Evolutionary conservation across 2,329 filamentous ascomycete genomes (phyloP).

Genomic region (Penicillium sp.): DNA sequence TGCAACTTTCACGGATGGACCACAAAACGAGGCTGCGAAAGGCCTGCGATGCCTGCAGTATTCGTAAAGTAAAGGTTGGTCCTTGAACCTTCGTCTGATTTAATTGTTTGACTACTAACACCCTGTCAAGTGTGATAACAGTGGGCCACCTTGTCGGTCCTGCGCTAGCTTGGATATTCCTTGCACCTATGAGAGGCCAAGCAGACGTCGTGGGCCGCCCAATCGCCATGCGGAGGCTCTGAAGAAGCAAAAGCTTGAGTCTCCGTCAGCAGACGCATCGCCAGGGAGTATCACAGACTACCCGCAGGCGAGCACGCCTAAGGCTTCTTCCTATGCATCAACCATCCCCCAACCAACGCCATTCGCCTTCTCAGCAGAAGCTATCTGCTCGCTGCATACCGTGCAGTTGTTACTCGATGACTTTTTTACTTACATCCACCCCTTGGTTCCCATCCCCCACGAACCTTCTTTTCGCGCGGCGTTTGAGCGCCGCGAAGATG

Average conservation of each 20-base stretch:
- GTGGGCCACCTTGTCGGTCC: constrained; percentile 69
- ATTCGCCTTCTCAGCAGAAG: constrained; percentile 56
- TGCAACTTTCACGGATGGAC: constrained; percentile 40
- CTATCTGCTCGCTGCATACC: constrained; percentile 51
- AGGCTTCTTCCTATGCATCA: constrained; percentile 20
- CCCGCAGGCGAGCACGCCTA: constrained; percentile 47
- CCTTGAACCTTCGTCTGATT: constrained; percentile 4
- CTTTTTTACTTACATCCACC: constrained; percentile 57
- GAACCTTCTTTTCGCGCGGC: constrained; percentile 54
- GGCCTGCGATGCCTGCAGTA: constrained; percentile 61
- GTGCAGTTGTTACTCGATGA: constrained; percentile 52
- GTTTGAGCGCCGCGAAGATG: constrained; percentile 51
- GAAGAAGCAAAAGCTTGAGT: constrained; percentile 64
- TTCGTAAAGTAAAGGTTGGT: constrained; percentile 59
- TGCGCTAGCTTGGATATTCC: constrained; percentile 70
- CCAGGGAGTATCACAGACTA: constrained; percentile 49
- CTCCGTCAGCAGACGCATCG: constrained; percentile 37
- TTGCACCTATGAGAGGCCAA: constrained; percentile 70
- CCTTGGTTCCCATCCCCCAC: constrained; percentile 54
- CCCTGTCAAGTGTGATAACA: constrained; percentile 64
- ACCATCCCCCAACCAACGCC: constrained; percentile 43
- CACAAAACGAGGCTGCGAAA: constrained; percentile 54
- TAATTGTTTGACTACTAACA: constrained; percentile 14
- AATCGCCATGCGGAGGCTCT: constrained; percentile 71
- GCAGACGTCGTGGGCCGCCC: constrained; percentile 67